phyloP scores from a whole-genome alignment of 352 stramenopile species.

The Phytophthora pini region DNA sequence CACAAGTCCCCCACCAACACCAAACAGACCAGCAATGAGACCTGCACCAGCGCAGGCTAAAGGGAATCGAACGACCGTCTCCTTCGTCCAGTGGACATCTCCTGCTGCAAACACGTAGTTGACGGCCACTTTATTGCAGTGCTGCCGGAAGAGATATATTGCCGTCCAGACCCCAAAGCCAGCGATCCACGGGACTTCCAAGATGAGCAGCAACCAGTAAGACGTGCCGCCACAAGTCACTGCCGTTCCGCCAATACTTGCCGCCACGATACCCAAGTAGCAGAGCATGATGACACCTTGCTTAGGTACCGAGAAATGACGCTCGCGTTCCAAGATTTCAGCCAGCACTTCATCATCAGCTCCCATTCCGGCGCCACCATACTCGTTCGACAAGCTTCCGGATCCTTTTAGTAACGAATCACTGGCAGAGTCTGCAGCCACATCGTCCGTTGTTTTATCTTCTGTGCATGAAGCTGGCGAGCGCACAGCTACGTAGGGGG shows the following conservation, averaged over 20 bases:
- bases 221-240: constrained; percentile 39
- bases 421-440: neutral
- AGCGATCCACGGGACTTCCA: constrained; percentile 57
- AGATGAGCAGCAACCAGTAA: constrained; percentile 54
- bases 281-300: constrained; percentile 49
- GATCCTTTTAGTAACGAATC: constrained; percentile 27
- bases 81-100: constrained; percentile 52
- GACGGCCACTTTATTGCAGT: constrained; percentile 44
- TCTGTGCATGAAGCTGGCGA: constrained; percentile 14
- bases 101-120: constrained; percentile 47
- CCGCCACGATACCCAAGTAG: constrained; percentile 43
- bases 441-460: constrained; percentile 10
- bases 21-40: constrained; percentile 54
- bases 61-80: constrained; percentile 49
- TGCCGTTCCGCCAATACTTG: constrained; percentile 37
- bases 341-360: constrained; percentile 18
- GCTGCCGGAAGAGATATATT: constrained; percentile 37
- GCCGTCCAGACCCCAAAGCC: constrained; percentile 40
- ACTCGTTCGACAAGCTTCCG: constrained; percentile 21
- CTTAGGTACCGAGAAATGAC: constrained; percentile 42
- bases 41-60: constrained; percentile 46
- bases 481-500: constrained; percentile 11
- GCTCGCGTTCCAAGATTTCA: constrained; percentile 36
- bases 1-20: constrained; percentile 48
- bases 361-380: constrained; percentile 1